Conservation (phyloP, 306 rosid genomes). For the Vigna hirtella region DNA sequence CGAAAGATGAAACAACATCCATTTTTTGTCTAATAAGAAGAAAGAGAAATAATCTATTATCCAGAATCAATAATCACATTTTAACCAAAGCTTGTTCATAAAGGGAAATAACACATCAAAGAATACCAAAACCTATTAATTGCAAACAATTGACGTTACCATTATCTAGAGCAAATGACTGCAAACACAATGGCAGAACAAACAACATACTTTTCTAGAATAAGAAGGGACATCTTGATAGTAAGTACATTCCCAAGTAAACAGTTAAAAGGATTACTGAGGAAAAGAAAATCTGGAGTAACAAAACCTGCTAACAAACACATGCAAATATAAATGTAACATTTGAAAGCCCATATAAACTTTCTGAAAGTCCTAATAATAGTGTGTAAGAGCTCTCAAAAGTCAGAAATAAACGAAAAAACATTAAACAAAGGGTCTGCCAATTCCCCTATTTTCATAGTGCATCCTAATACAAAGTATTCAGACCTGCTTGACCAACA, state of each 20-base stretch:
- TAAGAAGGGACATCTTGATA: conserved; percentile 19
- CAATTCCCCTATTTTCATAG: conserved; percentile 41
- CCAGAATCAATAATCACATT: too few relatives aligned
- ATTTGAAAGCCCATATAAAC: conserved; percentile 55
- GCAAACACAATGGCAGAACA: conserved; percentile 3
- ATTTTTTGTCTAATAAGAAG: too few relatives aligned
- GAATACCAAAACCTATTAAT: too few relatives aligned
- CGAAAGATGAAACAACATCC: too few relatives aligned
- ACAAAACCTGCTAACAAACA: too few relatives aligned
- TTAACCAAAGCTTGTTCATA: too few relatives aligned
- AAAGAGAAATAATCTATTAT: too few relatives aligned
- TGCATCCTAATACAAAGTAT: conserved; percentile 39
- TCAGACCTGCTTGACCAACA: conserved; percentile 45
- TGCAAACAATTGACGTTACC: too few relatives aligned
- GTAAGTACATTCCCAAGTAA: conserved; percentile 27
- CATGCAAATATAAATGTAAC: conserved; percentile 20
- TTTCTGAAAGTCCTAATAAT: conserved; percentile 48
- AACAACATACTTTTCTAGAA: neutral
- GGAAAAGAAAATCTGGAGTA: too few relatives aligned
- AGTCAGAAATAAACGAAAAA: conserved; percentile 51
- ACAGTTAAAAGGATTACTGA: neutral
- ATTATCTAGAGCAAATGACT: neutral
- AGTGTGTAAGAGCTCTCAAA: conserved; percentile 53
- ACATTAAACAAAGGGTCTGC: conserved; percentile 49
- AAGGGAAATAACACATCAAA: too few relatives aligned